A percentile compares a stretch with the other conserved stretches of the same genome.
Evolutionary conservation across 1,284 basidiomycete genomes (phyloP).

Genomic region (Puccinia triticina): DNA sequence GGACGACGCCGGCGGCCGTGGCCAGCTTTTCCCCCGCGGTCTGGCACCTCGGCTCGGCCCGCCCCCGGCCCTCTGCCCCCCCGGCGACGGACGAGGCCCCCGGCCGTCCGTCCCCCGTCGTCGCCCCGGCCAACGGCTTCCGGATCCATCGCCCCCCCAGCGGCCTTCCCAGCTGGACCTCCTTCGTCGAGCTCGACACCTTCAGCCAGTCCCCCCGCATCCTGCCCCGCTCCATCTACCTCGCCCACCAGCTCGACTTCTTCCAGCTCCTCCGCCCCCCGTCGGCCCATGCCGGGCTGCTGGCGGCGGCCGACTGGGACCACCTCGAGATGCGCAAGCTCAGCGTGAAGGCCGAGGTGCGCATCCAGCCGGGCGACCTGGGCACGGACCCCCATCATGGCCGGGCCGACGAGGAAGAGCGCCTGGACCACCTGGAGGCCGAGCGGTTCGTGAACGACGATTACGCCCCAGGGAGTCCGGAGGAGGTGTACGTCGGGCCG

Average conservation of each 20-base stretch:
- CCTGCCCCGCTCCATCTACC: constrained; percentile 48
- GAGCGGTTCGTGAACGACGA: constrained; percentile 35
- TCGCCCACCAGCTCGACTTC: constrained; percentile 48
- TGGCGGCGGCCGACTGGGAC: background rate
- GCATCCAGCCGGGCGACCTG: constrained; percentile 44
- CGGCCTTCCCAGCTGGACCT: constrained; percentile 38
- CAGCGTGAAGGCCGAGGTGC: constrained; percentile 36
- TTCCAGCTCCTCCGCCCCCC: constrained; percentile 6
- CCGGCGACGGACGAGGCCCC: background rate
- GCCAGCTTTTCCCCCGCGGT: constrained; percentile 23
- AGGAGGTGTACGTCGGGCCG: constrained; percentile 24
- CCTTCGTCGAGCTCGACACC: constrained; percentile 44
- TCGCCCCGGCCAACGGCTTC: background rate
- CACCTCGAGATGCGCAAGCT: constrained; percentile 34
- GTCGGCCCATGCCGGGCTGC: background rate
- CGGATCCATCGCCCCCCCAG: background rate
- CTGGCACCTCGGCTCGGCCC: constrained; percentile 13
- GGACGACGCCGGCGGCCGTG: background rate
- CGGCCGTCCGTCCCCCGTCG: background rate
- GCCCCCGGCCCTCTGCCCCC: background rate
- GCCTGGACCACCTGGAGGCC: background rate
- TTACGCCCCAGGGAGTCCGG: background rate
- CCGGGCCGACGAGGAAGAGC: background rate
- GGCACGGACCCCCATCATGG: background rate
- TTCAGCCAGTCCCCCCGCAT: constrained; percentile 44